A percentile compares a stretch with the other conserved stretches of the same genome.
Conservation (phyloP, 179 eudicot genomes). For the Beta lomatogona region DNA sequence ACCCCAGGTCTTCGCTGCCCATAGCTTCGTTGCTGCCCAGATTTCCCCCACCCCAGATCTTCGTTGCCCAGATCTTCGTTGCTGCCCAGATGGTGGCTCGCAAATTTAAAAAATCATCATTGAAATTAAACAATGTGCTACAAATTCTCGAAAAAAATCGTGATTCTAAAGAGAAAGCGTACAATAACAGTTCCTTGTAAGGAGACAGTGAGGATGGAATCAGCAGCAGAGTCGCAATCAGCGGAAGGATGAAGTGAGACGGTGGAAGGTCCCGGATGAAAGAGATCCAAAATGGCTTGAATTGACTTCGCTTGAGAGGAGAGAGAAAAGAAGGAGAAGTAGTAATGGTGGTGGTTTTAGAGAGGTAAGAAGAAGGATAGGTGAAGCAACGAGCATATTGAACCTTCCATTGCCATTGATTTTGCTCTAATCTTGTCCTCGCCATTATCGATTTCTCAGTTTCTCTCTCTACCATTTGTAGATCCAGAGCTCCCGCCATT, state of each 20-base stretch:
- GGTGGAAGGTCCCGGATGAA: slow-evolving; percentile 24
- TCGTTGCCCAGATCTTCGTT: too few species aligned
- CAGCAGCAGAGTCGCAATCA: slow-evolving; percentile 22
- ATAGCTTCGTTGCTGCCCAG: too few species aligned
- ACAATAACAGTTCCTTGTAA: slow-evolving; percentile 42
- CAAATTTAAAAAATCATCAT: too few species aligned
- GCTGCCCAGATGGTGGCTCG: too few species aligned
- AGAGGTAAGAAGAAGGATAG: slow-evolving; percentile 34
- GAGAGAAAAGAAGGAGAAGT: slow-evolving; percentile 11
- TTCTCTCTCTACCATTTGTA: slow-evolving; percentile 16
- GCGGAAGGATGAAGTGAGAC: slow-evolving; percentile 42
- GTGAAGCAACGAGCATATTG: slow-evolving; percentile 58
- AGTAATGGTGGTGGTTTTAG: not conserved
- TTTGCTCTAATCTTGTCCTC: not conserved
- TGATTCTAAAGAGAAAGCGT: slow-evolving; percentile 15
- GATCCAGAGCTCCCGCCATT: slow-evolving; percentile 48
- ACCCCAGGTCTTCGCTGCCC: too few species aligned
- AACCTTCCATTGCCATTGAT: slow-evolving; percentile 48
- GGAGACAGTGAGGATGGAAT: slow-evolving; percentile 41
- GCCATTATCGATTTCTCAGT: slow-evolving; percentile 20
- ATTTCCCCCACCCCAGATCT: too few species aligned
- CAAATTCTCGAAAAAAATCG: not conserved
- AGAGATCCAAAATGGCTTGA: slow-evolving; percentile 43
- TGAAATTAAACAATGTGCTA: too few species aligned
- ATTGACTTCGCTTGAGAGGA: not conserved